A percentile compares a stretch with the other conserved stretches of the same genome.
Conservation (phyloP, 192 early-diverging fungal genomes). For the Podila clonocystis region DNA sequence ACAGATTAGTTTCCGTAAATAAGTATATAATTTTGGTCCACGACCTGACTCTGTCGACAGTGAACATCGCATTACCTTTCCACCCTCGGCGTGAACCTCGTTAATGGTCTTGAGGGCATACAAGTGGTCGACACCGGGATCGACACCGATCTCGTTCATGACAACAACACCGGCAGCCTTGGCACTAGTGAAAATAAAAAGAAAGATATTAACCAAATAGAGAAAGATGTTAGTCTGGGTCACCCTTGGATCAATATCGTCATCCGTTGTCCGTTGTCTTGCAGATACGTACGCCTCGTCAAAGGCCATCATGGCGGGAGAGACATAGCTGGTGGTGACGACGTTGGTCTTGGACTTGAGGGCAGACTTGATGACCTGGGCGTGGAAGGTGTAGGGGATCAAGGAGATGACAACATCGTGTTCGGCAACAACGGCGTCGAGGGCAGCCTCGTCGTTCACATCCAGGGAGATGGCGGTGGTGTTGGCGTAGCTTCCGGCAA, state of each 20-base stretch:
- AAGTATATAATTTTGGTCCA: too few relatives aligned
- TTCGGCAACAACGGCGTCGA: conserved; percentile 77
- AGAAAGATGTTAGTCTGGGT: neutral
- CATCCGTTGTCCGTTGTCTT: neutral
- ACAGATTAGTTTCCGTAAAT: neutral
- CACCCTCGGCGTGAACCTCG: conserved; percentile 82
- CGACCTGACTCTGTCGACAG: neutral
- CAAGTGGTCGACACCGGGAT: conserved; percentile 98
- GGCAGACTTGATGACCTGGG: conserved; percentile 90
- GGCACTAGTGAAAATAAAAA: conserved; percentile 60
- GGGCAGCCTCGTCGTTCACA: conserved; percentile 76
- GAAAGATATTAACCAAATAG: neutral
- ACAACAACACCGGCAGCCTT: conserved; percentile 88
- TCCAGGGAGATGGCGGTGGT: conserved; percentile 80
- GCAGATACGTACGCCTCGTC: conserved; percentile 73
- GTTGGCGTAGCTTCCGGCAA: conserved; percentile 67
- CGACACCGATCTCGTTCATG: conserved; percentile 99
- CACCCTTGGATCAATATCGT: neutral
- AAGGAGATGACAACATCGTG: conserved; percentile 94
- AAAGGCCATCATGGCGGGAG: conserved; percentile 91
- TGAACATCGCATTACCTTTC: conserved; percentile 68
- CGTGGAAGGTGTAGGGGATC: conserved; percentile 93
- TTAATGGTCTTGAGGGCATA: conserved; percentile 91
- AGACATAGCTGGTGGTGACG: conserved; percentile 97
- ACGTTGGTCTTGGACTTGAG: conserved; percentile 93